Base-by-base conservation (phyloP, 805 yeast species). In the Nakazawaea molendinolei region DNA sequence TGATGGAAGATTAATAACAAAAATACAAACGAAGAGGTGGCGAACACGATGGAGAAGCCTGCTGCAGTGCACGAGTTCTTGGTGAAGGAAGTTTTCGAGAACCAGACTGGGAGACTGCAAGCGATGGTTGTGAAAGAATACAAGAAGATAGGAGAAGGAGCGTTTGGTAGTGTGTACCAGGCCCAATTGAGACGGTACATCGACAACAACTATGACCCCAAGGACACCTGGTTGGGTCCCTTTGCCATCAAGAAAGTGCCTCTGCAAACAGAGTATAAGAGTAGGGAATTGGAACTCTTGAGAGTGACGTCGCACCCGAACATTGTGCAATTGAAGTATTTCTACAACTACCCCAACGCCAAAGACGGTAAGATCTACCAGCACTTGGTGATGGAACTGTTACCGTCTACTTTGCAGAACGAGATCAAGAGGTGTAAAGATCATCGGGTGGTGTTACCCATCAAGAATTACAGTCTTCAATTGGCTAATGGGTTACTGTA, bases 231-330 rank as follows among this genome's bases (percentile, higher is more conserved):
- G 84, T 60, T 76, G 26, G 94, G 94, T 1, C 94, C 94, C 0
- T 84, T 73, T 62, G 92, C 92, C 15, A 82, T 84, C 41, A 84
- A 84, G 50, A 72, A 86, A 47, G 92, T 83, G 1, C 89, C 90
- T 18, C 90, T 92, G 1, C 92, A 84, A 51, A 84, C 92, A 0
- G 94, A 84, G 55, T 84, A 83, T 56, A 84, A 84, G 57, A 75
- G 84, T 34, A 67, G 95, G 57, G 95, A 84, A 56, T 64, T 84
- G 48, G 90, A 82, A 55, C 76, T 84, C 26, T 64, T 84, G 48
- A 68, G 89, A 50, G 69, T 76, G 21, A 82, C 87, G 8, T 70
- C 75, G 46, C 95, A 84, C 57, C 95, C 95, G 24, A 84, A 84
- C 53, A 77, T 84, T 33, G 85, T 84, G 24, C 65, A 71, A 25